A percentile compares a stretch with the other conserved stretches of the same genome.
phyloP scores from a whole-genome alignment of 1,284 basidiomycete species.

The Malassezia nana region DNA sequence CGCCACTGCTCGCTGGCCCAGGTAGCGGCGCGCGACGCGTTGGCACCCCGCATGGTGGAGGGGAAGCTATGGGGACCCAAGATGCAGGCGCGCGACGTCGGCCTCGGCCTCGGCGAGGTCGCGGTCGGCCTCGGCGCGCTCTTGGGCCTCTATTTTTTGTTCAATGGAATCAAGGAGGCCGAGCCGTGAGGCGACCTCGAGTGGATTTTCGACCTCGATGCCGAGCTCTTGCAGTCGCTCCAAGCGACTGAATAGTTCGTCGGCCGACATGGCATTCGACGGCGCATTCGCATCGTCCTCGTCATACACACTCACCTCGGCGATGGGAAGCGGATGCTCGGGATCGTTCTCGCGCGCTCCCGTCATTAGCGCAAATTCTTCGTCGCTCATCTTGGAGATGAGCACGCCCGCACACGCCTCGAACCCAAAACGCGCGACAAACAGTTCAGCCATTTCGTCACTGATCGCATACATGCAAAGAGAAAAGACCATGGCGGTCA shows the following conservation, averaged over 20 bases:
- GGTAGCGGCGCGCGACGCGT: neutral
- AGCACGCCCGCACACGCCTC: conserved; percentile 3
- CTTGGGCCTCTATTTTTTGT: neutral
- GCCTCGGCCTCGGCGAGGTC: neutral
- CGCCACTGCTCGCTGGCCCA: conserved; percentile 56
- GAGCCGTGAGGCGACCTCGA: neutral
- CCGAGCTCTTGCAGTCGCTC: neutral
- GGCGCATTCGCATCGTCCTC: neutral
- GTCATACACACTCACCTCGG: neutral
- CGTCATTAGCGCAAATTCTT: neutral
- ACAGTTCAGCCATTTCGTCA: neutral
- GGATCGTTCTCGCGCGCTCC: neutral
- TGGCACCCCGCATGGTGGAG: neutral
- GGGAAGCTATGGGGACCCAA: neutral
- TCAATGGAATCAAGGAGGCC: conserved; percentile 6
- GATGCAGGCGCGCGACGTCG: neutral
- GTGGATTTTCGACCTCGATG: neutral
- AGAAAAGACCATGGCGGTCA: neutral
- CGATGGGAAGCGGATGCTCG: neutral
- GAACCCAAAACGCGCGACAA: conserved; percentile 3
- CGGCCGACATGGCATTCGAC: neutral
- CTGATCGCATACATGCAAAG: neutral
- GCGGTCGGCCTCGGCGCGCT: neutral
- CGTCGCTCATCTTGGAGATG: neutral
- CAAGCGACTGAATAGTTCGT: neutral